Evolutionary conservation across 495 filamentous ascomycete species (phyloP), one percentile per base, ranked within the genome.

Genomic region (Rostrohypoxylon terebratum): DNA sequence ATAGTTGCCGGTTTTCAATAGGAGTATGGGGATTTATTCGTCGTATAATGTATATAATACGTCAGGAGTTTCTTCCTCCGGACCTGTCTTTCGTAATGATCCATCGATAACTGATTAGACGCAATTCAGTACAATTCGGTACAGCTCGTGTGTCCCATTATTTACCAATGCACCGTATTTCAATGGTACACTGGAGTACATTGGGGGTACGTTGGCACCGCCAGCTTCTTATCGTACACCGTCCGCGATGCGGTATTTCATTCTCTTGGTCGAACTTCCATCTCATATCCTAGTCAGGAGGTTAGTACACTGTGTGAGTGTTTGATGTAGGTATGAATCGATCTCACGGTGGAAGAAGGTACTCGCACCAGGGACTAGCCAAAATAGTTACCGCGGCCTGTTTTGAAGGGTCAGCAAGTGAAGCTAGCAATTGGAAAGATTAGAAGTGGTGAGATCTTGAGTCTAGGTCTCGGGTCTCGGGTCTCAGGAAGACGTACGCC

Each of bases 311-410:
- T 14, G 34, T 13, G 38, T n/a, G 7, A 34, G 42, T 11, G 28
- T 28, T 28, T 25, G 20, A 16, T 36, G 14, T 6, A 6, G 18
- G 25, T 14, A 44, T n/a, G n/a, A 54, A 7, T 1, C 10, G 42
- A 40, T 66, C 76, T 75, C 58, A 94, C 89, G 90, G 89, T 74
- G 91, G 91, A 61, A 93, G 84, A 63, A 94, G 83, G 76, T 90
- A 84, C 82, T 93, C 91, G 85, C 87, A 86, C 87, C 90, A 91
- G 75, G 87, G 89, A 83, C 89, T 91, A 76, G 90, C 85, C 70
- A 94, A 83, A 83, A 94, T 92, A 54, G 91, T 88, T 51, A 94
- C 86, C 67, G 90, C 90, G 71, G 85, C 88, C 91, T 93, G 72
- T 33, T 59, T n/a, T 42, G 28, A 33, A 21, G 10, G 34, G 28